Percentiles rank a stretch among this genome's conserved stretches.
phyloP scores from a whole-genome alignment of 2,329 filamentous ascomycete species.

The Verticillium dahliae region DNA sequence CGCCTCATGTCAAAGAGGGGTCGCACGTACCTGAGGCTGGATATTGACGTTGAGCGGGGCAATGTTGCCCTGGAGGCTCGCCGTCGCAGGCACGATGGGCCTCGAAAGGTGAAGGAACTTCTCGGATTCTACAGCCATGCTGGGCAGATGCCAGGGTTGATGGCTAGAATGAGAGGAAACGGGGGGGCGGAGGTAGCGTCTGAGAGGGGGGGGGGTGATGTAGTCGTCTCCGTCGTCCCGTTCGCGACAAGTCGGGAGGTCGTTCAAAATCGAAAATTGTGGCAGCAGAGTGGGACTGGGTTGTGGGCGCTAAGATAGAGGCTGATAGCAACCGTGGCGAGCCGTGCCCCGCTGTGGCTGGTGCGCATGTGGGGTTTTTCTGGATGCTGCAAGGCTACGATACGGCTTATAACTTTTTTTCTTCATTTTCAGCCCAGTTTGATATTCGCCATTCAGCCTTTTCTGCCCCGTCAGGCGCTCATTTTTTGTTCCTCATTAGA shows the following conservation, averaged over 20 bases:
- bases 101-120: constrained; percentile 92
- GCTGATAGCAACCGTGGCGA: constrained; percentile 15
- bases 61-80: constrained; percentile 77
- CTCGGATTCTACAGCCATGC: constrained; percentile 73
- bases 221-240: neutral
- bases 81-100: constrained; percentile 75
- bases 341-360: constrained; percentile 13
- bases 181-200: constrained; percentile 8
- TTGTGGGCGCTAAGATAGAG: constrained; percentile 51
- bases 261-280: constrained; percentile 26
- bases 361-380: constrained; percentile 9
- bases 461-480: neutral
- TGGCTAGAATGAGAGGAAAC: constrained; percentile 11
- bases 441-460: neutral
- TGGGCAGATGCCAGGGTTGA: constrained; percentile 35
- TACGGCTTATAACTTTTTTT: constrained; percentile 12
- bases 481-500: neutral
- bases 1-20: constrained; percentile 4
- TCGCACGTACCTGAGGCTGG: constrained; percentile 75
- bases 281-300: constrained; percentile 25
- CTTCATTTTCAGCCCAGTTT: neutral
- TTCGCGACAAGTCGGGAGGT: neutral
- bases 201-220: neutral
- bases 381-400: constrained; percentile 11
- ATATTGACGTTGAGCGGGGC: constrained; percentile 90